Conservation (phyloP, 202 grass and related monocot species). For the Zoysia matrella region DNA sequence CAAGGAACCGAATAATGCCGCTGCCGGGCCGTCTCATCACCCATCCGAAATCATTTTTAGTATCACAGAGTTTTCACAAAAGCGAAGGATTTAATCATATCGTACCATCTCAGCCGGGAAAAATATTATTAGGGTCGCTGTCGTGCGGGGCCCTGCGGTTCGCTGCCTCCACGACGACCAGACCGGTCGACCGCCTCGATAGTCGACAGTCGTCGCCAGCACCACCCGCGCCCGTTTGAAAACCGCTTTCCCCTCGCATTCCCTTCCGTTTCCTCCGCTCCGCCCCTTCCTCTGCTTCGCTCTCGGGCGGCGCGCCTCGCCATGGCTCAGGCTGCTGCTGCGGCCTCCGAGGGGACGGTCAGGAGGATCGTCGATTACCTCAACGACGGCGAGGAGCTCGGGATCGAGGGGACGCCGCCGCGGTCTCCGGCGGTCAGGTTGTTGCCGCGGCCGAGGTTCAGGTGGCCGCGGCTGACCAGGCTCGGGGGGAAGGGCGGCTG, state of each 20-base stretch:
- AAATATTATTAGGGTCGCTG: background rate
- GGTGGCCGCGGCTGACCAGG: slow-evolving; percentile 41
- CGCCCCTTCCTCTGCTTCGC: background rate
- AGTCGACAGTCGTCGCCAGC: too few relatives aligned
- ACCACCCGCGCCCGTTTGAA: slow-evolving; percentile 55
- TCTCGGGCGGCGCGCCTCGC: slow-evolving; percentile 18
- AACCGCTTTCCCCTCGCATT: slow-evolving; percentile 5
- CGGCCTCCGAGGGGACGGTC: background rate
- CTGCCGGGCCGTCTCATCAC: background rate
- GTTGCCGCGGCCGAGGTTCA: slow-evolving; percentile 40
- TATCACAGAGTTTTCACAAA: background rate
- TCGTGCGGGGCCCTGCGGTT: background rate
- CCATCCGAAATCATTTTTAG: background rate
- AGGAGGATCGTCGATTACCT: slow-evolving; percentile 63
- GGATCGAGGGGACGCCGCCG: background rate
- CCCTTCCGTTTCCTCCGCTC: too few relatives aligned
- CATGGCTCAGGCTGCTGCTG: background rate
- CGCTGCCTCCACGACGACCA: background rate
- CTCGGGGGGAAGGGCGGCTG: slow-evolving; percentile 5
- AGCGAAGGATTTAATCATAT: background rate
- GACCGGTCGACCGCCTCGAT: too few relatives aligned
- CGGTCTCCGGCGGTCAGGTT: background rate
- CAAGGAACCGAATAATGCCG: slow-evolving; percentile 4
- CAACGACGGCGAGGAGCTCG: slow-evolving; percentile 64
- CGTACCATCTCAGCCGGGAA: background rate